Evolutionary conservation across 495 filamentous ascomycete genomes (phyloP).

Genomic region (Neurospora sp.): DNA sequence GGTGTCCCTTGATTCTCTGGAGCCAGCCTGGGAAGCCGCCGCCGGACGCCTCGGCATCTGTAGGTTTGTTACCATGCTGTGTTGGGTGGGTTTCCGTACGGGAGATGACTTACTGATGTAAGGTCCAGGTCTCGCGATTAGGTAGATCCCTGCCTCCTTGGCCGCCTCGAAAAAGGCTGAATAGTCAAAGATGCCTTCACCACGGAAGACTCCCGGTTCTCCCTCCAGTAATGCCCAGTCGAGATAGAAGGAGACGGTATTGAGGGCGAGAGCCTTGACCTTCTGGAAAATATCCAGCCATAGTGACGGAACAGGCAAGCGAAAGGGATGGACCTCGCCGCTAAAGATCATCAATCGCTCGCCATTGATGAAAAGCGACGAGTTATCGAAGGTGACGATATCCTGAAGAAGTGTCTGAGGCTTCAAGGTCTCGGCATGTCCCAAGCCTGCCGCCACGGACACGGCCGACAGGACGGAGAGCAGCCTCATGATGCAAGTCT

Average conservation of each 20-base stretch:
- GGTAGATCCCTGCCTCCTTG: conserved; percentile 56
- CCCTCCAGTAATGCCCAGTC: conserved; percentile 78
- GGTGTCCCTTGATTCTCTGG: conserved; percentile 49
- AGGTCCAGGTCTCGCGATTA: conserved; percentile 58
- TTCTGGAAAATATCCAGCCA: conserved; percentile 74
- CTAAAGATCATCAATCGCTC: conserved; percentile 62
- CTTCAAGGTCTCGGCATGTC: not conserved
- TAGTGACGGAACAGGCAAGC: conserved; percentile 60
- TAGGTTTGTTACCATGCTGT: conserved; percentile 5
- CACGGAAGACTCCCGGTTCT: conserved; percentile 54
- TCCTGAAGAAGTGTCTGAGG: conserved; percentile 2
- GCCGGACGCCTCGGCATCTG: conserved; percentile 51
- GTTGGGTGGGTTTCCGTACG: not conserved
- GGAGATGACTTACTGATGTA: conserved; percentile 18
- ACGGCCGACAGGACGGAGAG: not conserved
- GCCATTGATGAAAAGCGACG: conserved; percentile 63
- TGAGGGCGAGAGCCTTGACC: conserved; percentile 67
- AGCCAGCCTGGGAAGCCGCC: conserved; percentile 33
- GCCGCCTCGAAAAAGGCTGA: conserved; percentile 67
- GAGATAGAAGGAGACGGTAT: conserved; percentile 63
- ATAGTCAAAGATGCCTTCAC: conserved; percentile 58
- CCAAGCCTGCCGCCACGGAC: not conserved
- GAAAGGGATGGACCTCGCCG: conserved; percentile 65
- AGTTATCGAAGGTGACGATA: conserved; percentile 60
- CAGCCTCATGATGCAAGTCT: not conserved